Percentiles rank a stretch among this genome's conserved stretches.
Evolutionary conservation across 768 basidiomycete genomes (phyloP).

Genomic region (Piloderma croceum): DNA sequence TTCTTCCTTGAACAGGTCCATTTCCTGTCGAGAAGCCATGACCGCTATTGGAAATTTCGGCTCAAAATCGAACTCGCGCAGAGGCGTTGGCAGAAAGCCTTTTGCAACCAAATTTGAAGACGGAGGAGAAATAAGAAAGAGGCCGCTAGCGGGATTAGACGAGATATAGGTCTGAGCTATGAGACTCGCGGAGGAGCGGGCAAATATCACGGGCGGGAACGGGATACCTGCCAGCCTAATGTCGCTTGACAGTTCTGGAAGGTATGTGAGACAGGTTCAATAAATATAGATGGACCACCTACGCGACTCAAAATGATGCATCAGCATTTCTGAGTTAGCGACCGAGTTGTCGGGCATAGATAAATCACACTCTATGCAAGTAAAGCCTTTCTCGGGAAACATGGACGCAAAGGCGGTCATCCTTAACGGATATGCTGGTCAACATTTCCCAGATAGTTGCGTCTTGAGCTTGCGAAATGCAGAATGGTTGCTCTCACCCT

Average conservation of each 20-base stretch:
- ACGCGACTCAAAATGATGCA: conserved; percentile 39
- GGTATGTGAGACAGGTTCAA: not conserved
- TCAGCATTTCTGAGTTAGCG: conserved; percentile 19
- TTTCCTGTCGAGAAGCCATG: conserved; percentile 32
- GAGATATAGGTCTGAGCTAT: conserved; percentile 66
- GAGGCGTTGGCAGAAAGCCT: conserved; percentile 27
- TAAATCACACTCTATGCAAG: conserved; percentile 41
- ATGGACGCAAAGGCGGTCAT: conserved; percentile 31
- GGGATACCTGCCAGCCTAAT: conserved; percentile 40
- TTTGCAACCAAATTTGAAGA: conserved; percentile 32
- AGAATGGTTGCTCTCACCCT: conserved; percentile 27
- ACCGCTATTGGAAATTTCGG: conserved; percentile 57
- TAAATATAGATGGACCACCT: conserved; percentile 8
- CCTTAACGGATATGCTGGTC: conserved; percentile 21
- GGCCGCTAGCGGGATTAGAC: conserved; percentile 55
- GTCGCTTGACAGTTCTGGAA: conserved; percentile 36
- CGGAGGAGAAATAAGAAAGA: conserved; percentile 59
- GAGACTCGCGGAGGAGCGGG: conserved; percentile 43
- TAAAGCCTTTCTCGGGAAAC: conserved; percentile 45
- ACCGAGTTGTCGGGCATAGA: conserved; percentile 15
- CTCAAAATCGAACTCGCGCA: conserved; percentile 56
- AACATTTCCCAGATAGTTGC: too few relatives aligned
- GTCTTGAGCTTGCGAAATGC: too few relatives aligned
- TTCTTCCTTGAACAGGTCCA: conserved; percentile 27
- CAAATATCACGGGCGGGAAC: conserved; percentile 55